Evolutionary conservation across 2,329 filamentous ascomycete species (phyloP).

Genomic region (Colletotrichum noveboracense): DNA sequence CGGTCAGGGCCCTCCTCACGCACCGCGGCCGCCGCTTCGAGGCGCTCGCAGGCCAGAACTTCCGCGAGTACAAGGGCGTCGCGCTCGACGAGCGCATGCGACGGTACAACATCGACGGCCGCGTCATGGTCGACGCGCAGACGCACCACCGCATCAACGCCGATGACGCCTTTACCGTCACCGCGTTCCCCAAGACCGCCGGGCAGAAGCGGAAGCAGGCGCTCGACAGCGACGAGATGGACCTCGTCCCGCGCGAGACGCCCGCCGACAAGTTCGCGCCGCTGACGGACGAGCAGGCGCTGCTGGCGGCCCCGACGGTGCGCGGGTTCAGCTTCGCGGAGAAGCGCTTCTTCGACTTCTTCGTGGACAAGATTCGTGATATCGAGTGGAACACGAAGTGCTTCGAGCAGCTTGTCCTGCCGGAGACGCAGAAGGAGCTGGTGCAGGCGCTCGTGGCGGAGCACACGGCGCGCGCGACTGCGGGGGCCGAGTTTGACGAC

Average conservation of each 20-base stretch:
- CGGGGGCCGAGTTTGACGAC: constrained; percentile 65
- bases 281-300: constrained; percentile 42
- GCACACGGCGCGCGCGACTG: constrained; percentile 45
- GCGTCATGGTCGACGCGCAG: constrained; percentile 86
- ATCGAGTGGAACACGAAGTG: constrained; percentile 53
- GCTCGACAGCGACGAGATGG: constrained; percentile 23
- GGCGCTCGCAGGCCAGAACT: constrained; percentile 48
- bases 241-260: constrained; percentile 25
- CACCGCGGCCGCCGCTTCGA: constrained; percentile 51
- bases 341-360: constrained; percentile 55
- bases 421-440: constrained; percentile 53
- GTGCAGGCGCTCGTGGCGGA: constrained; percentile 68
- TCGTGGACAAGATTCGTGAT: constrained; percentile 48
- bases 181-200: constrained; percentile 18
- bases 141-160: constrained; percentile 85
- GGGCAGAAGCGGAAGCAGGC: constrained; percentile 21
- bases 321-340: constrained; percentile 54
- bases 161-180: constrained; percentile 70
- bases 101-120: constrained; percentile 78
- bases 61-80: constrained; percentile 49
- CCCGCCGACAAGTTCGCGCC: constrained; percentile 3
- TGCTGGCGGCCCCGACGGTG: constrained; percentile 51
- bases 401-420: constrained; percentile 54
- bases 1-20: constrained; percentile 35
- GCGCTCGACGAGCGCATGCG: constrained; percentile 28